These are phyloP conservation scores for Cryphonectria nitschkei DNA, from an alignment of 2,329 filamentous ascomycete genomes.

Conservation along the genomic window DNA sequence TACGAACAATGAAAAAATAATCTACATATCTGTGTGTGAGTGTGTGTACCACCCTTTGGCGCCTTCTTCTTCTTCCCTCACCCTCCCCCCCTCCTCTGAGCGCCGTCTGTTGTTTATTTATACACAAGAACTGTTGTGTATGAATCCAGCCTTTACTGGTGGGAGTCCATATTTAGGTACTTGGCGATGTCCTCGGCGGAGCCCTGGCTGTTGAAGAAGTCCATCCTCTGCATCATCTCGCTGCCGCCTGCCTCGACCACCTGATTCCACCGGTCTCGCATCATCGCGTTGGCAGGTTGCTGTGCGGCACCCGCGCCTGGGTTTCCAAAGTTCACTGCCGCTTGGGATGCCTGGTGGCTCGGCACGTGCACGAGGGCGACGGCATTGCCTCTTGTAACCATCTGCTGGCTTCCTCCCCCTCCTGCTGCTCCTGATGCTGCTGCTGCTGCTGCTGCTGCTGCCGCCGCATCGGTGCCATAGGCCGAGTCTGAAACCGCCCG, in stretches of 20 bases:
- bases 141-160: slow-evolving; percentile 12
- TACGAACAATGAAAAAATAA: not conserved
- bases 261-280: slow-evolving; percentile 20
- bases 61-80: not conserved
- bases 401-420: not conserved
- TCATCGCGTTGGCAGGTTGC: slow-evolving; percentile 9
- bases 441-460: no score
- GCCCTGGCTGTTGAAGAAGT: slow-evolving; percentile 18
- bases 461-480: slow-evolving; percentile 16
- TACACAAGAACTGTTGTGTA: not conserved
- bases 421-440: not conserved
- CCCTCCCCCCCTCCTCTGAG: not conserved
- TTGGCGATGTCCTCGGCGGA: slow-evolving; percentile 21
- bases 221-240: slow-evolving; percentile 14
- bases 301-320: slow-evolving; percentile 13
- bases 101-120: not conserved
- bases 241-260: slow-evolving; percentile 13
- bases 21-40: not conserved
- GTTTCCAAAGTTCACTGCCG: not conserved
- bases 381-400: slow-evolving; percentile 5
- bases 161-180: slow-evolving; percentile 25
- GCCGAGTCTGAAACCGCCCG: slow-evolving; percentile 6
- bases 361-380: slow-evolving; percentile 4
- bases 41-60: not conserved
- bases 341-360: slow-evolving; percentile 5